Base-by-base conservation (phyloP, 169 alveolate species). In the Plasmodium cynomolgi region DNA sequence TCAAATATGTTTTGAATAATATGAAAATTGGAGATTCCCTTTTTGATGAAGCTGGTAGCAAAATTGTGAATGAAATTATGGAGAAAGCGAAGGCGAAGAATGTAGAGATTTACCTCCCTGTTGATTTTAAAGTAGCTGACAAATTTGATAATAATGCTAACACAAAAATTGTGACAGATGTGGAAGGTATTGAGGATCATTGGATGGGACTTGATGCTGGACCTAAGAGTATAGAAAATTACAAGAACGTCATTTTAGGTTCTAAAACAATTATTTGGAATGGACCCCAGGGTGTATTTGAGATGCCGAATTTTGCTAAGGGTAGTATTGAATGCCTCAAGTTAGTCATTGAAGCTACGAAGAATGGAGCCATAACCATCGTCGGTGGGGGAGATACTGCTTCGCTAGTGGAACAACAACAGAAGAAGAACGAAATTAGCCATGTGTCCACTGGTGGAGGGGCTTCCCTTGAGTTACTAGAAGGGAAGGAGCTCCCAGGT, bases 391-490 rank as follows among this genome's bases (percentile, higher is more conserved):
- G 99, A 13, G 99, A 99, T 92, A 98, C 99, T 15, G 99, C 99
- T 20, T 95, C 99, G 31, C 96, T 98, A 37, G 99, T 99, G 0
- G 98, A 97, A 93, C 95, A 95, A 50, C 96, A 97, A 50, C 98
- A 98, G 54, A 96, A 97, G 41, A 97, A 97, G 47, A 84, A 95
- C 39, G 92, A 97, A 91, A 97, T 99, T 92, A 98, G 99, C 71
- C 99, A 99, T 85, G 99, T 99, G 23, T 97, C 99, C 82, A 99
- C 99, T 9, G 99, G 99, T 15, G 99, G 99, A 26, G 99, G 99
- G 17, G 99, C 99, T 6, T 98, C 99, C 3, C 97, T 99, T 34
- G 99, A 99, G 95, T 97, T 99, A 1, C 96, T 99, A 75, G 99
- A 99, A 95, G 99, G 99, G 83, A 99, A 99, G 93, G 98, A 95